Base-by-base conservation (phyloP, 2,329 filamentous ascomycete genomes). In the Colletotrichum destructivum region DNA sequence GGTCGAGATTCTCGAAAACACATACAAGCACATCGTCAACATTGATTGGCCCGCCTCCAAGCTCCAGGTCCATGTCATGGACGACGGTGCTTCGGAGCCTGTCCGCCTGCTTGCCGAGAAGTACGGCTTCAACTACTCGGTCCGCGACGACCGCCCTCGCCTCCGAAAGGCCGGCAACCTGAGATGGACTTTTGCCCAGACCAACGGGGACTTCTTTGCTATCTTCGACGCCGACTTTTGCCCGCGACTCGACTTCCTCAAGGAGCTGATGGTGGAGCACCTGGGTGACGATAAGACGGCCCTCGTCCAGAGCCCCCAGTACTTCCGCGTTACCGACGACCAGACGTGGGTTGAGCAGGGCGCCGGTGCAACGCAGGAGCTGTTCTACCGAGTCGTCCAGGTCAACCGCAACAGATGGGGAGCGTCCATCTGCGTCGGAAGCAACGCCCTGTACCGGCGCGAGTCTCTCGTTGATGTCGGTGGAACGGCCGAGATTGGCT, bases 341-440 rank as follows among this genome's bases (percentile, higher is more conserved):
- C 82, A 84, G 74, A 83, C 82, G 0, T 84, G 82, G 82, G 81
- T 84, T 5, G 82, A 84, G 76, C 82, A 84, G 75, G 82, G 82
- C 15, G 82, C 82, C 0, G 82, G 82, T 7, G 80, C 81, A 0
- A 81, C 82, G 2, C 82, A 84, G 70, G 82, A 84, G 69, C 75
- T 83, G 40, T 83, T 83, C 75, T 84, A 83, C 70, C 82, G 82
- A 15, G 82, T 84, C 6, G 82, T 84, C 8, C 81, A 84, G 75
- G 79, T 82, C 44, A 83, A 83, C 51, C 77, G 82, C 13, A 81
- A 84, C 62, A 75, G 76, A 31, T 84, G 82, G 80, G 82, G 81
- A 1, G 82, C 82, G 3, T 80, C 80, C 1, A 83, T 84, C 35
- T 84, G 82, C 31, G 82, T 84, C 9, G 82, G 82, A 3, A 83